Percentiles rank a stretch among this genome's conserved stretches.
Conservation (phyloP, 306 rosid species). For the Quercus rubra region DNA sequence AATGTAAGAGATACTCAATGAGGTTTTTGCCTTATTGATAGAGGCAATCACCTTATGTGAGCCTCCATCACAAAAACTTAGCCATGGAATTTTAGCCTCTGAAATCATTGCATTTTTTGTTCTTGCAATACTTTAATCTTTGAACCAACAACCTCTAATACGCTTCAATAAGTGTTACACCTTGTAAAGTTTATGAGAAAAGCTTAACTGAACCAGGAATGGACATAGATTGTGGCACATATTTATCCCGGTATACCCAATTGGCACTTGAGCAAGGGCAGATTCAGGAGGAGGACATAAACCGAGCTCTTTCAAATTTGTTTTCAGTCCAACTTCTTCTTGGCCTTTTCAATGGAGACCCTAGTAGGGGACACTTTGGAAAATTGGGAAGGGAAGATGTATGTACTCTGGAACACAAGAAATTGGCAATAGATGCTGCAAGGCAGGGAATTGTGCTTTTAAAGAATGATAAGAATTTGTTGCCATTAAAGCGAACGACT, state of each 20-base stretch:
- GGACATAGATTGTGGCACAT: slow-evolving; percentile 84
- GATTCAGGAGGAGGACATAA: slow-evolving; percentile 70
- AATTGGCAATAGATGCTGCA: slow-evolving; percentile 77
- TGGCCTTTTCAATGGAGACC: slow-evolving; percentile 78
- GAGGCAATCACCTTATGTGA: background rate
- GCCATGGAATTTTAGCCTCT: background rate
- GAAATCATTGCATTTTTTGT: background rate
- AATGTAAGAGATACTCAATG: background rate
- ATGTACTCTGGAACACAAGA: slow-evolving; percentile 59
- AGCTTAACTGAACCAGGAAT: slow-evolving; percentile 31
- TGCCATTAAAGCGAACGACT: slow-evolving; percentile 51
- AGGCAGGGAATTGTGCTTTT: slow-evolving; percentile 86
- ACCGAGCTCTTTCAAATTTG: slow-evolving; percentile 72
- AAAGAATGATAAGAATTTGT: slow-evolving; percentile 66
- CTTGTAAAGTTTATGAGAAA: too few relatives aligned
- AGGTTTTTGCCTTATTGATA: background rate
- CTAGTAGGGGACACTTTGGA: slow-evolving; percentile 55
- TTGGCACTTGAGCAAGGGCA: slow-evolving; percentile 62
- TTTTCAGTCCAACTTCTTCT: slow-evolving; percentile 76
- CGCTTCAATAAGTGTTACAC: too few relatives aligned
- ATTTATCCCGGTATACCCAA: slow-evolving; percentile 44
- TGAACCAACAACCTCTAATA: background rate
- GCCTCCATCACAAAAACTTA: background rate
- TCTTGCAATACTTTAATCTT: background rate
- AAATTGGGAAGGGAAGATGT: slow-evolving; percentile 63